Evolutionary conservation across 805 yeast genomes (phyloP), one percentile per base, ranked within the genome.

Genomic region (Candida sphagnicola): DNA sequence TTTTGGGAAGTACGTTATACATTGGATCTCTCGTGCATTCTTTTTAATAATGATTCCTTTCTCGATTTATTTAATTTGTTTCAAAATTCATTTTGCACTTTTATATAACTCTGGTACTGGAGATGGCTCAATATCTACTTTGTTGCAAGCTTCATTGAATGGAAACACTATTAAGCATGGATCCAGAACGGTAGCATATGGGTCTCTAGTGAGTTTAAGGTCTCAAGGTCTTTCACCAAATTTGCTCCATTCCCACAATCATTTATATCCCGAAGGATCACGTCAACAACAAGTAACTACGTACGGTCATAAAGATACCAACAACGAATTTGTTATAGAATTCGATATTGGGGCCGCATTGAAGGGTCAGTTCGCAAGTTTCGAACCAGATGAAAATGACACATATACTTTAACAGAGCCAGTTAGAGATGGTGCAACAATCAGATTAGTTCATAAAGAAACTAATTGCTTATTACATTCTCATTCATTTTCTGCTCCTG

Each of bases 281-380:
- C 74, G 76, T 45, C 98, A 93, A 64, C 97, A 90, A 61, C 99
- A 93, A 62, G 74, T 93, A 35, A 93, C 99, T 18, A 86, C 93
- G 5, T 93, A 93, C 59, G 86, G 90, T 14, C 88, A 80, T 61
- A 87, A 87, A 57, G 98, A 93, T 59, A 64, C 72, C 38, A 91
- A 93, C 63, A 93, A 91, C 59, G 78, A 84, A 39, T 90, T 96
- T 85, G 53, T 73, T 19, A 68, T 88, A 49, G 82, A 83, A 49
- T 73, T 82, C 53, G 73, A 70, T 19, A 71, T 42, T 58, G 73
- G 64, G 5, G 65, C 69, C 28, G 57, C 61, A 2, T 29, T 35
- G 13, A 43, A 43, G 19, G 57, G 57, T 16, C 49, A 56, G 33
- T 56, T 48, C 48, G 69, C 71, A 8, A 59, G 67, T 3, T 44